These are phyloP conservation scores for Diplodia mutila DNA, from an alignment of 2,329 filamentous ascomycete genomes.

Conservation along the genomic window DNA sequence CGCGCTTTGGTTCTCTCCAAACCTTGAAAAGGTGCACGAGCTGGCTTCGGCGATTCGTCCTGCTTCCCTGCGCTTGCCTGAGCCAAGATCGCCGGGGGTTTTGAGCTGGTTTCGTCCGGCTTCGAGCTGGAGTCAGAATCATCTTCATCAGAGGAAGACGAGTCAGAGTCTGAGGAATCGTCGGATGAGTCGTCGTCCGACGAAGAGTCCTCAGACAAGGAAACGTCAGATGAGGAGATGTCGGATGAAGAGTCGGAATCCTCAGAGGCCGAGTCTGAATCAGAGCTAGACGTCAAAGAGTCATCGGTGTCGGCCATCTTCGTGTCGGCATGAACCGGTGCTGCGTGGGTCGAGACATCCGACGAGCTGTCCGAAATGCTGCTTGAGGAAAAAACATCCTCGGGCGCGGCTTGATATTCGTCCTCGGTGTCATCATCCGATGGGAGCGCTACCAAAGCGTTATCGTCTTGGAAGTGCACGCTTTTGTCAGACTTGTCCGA, in stretches of 20 bases:
- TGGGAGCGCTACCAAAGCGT: constrained; percentile 4
- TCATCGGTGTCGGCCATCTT: constrained; percentile 20
- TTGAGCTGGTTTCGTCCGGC: constrained; percentile 47
- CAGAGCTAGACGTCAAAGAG: not conserved
- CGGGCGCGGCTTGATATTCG: constrained; percentile 27
- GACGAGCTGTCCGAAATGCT: not conserved
- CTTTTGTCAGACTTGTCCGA: constrained; percentile 29
- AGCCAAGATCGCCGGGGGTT: not conserved
- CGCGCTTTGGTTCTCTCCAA: constrained; percentile 56
- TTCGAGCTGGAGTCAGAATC: constrained; percentile 50
- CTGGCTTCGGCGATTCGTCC: not conserved
- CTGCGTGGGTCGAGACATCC: not conserved
- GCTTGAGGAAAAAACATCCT: not conserved
- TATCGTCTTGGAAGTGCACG: constrained; percentile 26
- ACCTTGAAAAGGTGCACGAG: constrained; percentile 52
- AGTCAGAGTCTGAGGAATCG: constrained; percentile 30
- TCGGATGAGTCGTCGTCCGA: constrained; percentile 14
- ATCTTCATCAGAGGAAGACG: not conserved
- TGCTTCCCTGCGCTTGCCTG: constrained; percentile 30
- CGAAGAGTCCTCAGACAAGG: not conserved
- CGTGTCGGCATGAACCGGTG: not conserved
- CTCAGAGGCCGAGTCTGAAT: constrained; percentile 37
- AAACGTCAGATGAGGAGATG: constrained; percentile 23
- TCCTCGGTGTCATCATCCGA: constrained; percentile 26
- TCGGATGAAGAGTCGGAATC: constrained; percentile 35